Evolutionary conservation across 306 rosid species (phyloP), one percentile per base, ranked within the genome.

Genomic region (Albizia julibrissin): DNA sequence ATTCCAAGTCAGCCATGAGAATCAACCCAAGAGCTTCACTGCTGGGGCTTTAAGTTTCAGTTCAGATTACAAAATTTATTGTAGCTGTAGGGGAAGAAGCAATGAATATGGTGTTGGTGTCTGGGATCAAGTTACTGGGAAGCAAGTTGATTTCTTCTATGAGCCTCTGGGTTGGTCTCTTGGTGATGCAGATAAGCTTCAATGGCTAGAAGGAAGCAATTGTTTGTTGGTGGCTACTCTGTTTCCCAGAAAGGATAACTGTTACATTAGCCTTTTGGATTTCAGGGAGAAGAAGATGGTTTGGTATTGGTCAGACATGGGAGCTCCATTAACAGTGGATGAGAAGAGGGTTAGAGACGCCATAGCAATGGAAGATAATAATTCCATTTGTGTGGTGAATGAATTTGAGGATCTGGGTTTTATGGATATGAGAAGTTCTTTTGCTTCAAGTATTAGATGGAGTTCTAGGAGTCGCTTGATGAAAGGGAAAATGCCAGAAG

Each of bases 141-240:
- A 91, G 72, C 96, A 91, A 69, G 80, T 87, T 46, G 99, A 95
- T 84, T 95, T 95, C 69, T 91, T 91, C 84, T 93, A 92, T 47
- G 99, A 95, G 77, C 96, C 97, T 3, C 42, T 80, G 8, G 94
- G 93, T 26, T 92, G 99, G 98, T 91, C 99, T 0, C 94, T 93
- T 24, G 98, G 99, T n/a, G 98, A 95, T 74, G 99, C 99, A 12
- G 98, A 95, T 58, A 93, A 89, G 68, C 92, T 95, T 44, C 99
- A 95, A 61, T 93, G 98, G 97, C n/a, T 95, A 14, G 85, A 87
- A 31, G 96, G 92, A n/a, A 85, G 86, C 3, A 90, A 90, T 69
- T 92, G 97, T 73, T 84, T 95, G 82, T 76, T 95, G 79, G 99
- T 92, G 69, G 93, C 97, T 1, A 91, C 98, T 2, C 83, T 95